These are phyloP conservation scores for Gracilaria gracilis DNA, from an alignment of 23 red algal species.

Conservation along the genomic window DNA sequence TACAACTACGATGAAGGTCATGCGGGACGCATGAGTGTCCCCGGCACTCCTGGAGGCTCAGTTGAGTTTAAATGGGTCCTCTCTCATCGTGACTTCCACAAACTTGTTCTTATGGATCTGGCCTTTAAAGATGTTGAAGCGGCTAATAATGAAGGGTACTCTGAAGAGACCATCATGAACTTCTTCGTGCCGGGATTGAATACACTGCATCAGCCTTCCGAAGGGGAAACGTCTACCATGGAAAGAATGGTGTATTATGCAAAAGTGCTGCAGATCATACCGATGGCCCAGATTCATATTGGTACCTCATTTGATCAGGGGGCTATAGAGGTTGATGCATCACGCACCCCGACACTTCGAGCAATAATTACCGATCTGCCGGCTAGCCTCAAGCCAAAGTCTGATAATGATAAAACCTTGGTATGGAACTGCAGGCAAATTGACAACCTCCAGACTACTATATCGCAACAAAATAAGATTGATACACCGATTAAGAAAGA, in stretches of 20 bases:
- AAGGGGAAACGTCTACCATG: constrained; percentile 42
- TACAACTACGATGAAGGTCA: constrained; percentile 65
- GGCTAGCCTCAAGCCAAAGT: not conserved
- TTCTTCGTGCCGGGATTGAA: constrained; percentile 46
- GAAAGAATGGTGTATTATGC: constrained; percentile 29
- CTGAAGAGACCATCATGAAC: not conserved
- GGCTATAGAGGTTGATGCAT: constrained; percentile 15
- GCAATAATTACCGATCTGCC: constrained; percentile 1
- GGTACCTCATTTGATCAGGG: constrained; percentile 59
- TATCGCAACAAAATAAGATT: constrained; percentile 36
- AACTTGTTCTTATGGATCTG: not conserved
- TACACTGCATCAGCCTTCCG: constrained; percentile 48
- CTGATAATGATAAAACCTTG: not conserved
- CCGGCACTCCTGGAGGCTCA: constrained; percentile 25
- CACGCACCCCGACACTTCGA: constrained; percentile 5
- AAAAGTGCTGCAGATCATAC: not conserved
- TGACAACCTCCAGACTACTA: constrained; percentile 17
- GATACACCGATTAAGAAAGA: constrained; percentile 44
- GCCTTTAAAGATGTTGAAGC: constrained; percentile 21
- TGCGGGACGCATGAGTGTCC: constrained; percentile 35
- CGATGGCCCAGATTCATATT: constrained; percentile 40
- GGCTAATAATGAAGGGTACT: not conserved
- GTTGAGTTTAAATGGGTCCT: constrained; percentile 64
- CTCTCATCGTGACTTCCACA: not conserved
- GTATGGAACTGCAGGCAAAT: constrained; percentile 8